A percentile compares a stretch with the other conserved stretches of the same genome.
These are phyloP conservation scores for Candida sp. DNA, from an alignment of 1,139 yeast genomes.

Conservation along the genomic window DNA sequence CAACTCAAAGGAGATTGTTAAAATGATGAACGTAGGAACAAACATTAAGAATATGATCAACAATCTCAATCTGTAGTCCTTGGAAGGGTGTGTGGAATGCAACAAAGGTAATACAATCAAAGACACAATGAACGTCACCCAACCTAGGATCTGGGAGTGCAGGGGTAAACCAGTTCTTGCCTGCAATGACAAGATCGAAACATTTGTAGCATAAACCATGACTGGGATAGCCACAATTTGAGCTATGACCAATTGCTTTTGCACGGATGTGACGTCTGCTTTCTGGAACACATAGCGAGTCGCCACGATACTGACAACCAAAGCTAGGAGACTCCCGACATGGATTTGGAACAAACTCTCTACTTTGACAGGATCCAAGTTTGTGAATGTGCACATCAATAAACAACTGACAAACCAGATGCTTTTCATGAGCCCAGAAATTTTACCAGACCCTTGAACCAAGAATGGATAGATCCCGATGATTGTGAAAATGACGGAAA, in stretches of 20 bases:
- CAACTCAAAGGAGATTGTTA: slow-evolving; percentile 91
- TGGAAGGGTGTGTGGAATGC: slow-evolving; percentile 62
- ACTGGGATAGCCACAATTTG: slow-evolving; percentile 65
- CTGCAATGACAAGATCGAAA: slow-evolving; percentile 75
- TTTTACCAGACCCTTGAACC: slow-evolving; percentile 31
- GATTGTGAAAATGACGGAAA: slow-evolving; percentile 67
- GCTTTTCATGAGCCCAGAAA: slow-evolving; percentile 23
- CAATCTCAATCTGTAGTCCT: slow-evolving; percentile 75
- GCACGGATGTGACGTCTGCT: slow-evolving; percentile 19
- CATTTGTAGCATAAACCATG: slow-evolving; percentile 68
- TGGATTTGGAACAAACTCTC: slow-evolving; percentile 75
- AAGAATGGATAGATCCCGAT: slow-evolving; percentile 79
- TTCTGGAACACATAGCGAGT: slow-evolving; percentile 26
- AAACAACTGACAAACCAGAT: slow-evolving; percentile 73
- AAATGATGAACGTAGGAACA: slow-evolving; percentile 86
- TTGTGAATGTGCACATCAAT: slow-evolving; percentile 76
- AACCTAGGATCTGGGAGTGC: slow-evolving; percentile 76
- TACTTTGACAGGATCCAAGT: slow-evolving; percentile 85
- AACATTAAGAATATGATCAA: slow-evolving; percentile 80
- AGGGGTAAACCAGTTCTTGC: slow-evolving; percentile 81
- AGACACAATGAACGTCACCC: slow-evolving; percentile 70
- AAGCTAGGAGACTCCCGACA: slow-evolving; percentile 66
- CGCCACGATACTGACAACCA: slow-evolving; percentile 52
- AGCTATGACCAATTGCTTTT: slow-evolving; percentile 40
- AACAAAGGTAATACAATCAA: slow-evolving; percentile 64